Evolutionary conservation across 768 basidiomycete species (phyloP), one percentile per base, ranked within the genome.

Genomic region (Hydnum rufescens): DNA sequence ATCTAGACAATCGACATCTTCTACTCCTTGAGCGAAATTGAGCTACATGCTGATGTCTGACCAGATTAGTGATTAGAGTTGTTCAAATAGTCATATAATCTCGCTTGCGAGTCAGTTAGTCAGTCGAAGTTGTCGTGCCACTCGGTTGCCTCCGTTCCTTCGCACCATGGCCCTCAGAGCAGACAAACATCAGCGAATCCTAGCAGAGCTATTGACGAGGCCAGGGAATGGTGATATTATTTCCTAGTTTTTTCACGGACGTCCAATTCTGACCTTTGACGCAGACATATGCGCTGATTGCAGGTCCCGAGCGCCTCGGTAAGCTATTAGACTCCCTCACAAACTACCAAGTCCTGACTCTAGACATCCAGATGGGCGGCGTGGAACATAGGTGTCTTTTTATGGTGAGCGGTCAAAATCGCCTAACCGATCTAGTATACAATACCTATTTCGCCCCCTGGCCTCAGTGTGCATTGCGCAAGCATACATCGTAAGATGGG

Each of bases 401-500:
- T 89, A 23, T 92, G 86, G 83, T 83, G 61, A n/a, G n/a, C n/a
- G n/a, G n/a, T n/a, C n/a, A n/a, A n/a, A n/a, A n/a, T n/a, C n/a
- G n/a, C n/a, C n/a, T n/a, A n/a, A n/a, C n/a, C 49, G 69, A 53
- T 34, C 55, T 54, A 4, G 5, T 50, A n/a, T 42, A 31, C 49
- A 6, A 16, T n/a, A n/a, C 31, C 26, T 32, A 30, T 28, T 13
- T 16, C 49, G 13, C 6, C 25, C 32, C 6, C 6, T 31, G 23
- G 6, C 28, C 49, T 36, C 55, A 90, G 89, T 60, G 71, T 88
- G 42, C 76, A 74, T 58, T 96, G 92, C 62, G 92, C 92, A 16
- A 82, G 82, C 54, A 77, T 93, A 49, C 92, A 96, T 68, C 75
- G 92, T 51, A 93, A 92, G 70, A 80, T 96, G 54, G 92, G 92